Conservation (phyloP, 2,329 filamentous ascomycete species). For the Ceratocystis alfenasii region DNA sequence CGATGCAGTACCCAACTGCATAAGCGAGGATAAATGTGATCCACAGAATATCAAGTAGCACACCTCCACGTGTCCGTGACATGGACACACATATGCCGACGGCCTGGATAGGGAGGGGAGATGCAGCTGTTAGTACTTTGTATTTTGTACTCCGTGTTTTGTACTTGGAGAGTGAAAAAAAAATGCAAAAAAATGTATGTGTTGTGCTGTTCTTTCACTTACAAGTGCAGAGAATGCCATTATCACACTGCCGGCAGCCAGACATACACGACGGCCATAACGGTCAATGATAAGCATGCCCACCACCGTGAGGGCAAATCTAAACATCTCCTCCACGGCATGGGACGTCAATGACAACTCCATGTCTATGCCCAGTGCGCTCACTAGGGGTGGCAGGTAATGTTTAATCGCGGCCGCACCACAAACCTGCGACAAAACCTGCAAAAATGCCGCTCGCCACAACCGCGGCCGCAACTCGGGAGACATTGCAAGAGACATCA, state of each 20-base stretch:
- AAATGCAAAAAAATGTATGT: slow-evolving; percentile 28
- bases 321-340: slow-evolving; percentile 45
- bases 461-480: slow-evolving; percentile 40
- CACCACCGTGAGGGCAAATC: slow-evolving; percentile 44
- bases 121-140: slow-evolving; percentile 22
- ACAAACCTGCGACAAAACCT: slow-evolving; percentile 50
- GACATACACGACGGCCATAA: slow-evolving; percentile 38
- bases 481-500: slow-evolving; percentile 35
- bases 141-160: not conserved
- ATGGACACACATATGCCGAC: slow-evolving; percentile 23
- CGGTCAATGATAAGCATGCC: slow-evolving; percentile 47
- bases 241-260: slow-evolving; percentile 38
- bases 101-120: slow-evolving; percentile 33
- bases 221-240: slow-evolving; percentile 45
- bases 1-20: slow-evolving; percentile 45
- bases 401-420: slow-evolving; percentile 50
- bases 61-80: slow-evolving; percentile 2
- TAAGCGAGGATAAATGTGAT: slow-evolving; percentile 48
- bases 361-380: slow-evolving; percentile 38
- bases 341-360: slow-evolving; percentile 41
- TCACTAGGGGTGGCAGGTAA: slow-evolving; percentile 44
- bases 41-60: slow-evolving; percentile 36
- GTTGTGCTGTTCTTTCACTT: slow-evolving; percentile 29
- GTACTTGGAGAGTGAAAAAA: too few relatives aligned
- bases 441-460: slow-evolving; percentile 45